Evolutionary conservation across 345 rosid genomes (phyloP).

Genomic region (Melaleuca quinquenervia): DNA sequence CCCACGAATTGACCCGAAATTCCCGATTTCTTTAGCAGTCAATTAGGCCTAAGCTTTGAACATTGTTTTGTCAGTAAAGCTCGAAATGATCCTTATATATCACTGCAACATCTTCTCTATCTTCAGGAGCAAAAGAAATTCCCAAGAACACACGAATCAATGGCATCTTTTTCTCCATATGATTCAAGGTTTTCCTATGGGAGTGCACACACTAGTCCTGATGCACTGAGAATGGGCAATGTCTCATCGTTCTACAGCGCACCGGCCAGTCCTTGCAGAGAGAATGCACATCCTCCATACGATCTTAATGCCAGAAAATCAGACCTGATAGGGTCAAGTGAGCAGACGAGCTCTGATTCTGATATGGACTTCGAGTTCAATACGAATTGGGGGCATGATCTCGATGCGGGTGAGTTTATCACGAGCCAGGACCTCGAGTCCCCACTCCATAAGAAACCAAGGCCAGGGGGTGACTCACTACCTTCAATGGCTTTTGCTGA

Average conservation of each 20-base stretch:
- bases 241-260: neutral
- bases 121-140: neutral
- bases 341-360: neutral
- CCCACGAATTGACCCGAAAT: neutral
- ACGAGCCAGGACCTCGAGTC: neutral
- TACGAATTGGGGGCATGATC: constrained; percentile 8
- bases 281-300: neutral
- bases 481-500: constrained; percentile 50
- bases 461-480: constrained; percentile 3
- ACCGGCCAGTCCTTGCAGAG: neutral
- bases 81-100: neutral
- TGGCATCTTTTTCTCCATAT: neutral
- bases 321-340: neutral
- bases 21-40: neutral
- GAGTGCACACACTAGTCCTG: neutral
- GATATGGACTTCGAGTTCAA: constrained; percentile 25
- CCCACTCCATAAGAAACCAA: neutral
- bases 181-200: neutral
- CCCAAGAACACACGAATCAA: neutral
- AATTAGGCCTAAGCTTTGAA: neutral
- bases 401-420: neutral
- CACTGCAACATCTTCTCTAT: neutral
- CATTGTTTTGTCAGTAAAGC: neutral
- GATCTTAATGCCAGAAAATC: neutral
- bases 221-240: neutral